phyloP scores from a whole-genome alignment of 495 filamentous ascomycete species.

The Pyrenopolyporus hunteri region DNA sequence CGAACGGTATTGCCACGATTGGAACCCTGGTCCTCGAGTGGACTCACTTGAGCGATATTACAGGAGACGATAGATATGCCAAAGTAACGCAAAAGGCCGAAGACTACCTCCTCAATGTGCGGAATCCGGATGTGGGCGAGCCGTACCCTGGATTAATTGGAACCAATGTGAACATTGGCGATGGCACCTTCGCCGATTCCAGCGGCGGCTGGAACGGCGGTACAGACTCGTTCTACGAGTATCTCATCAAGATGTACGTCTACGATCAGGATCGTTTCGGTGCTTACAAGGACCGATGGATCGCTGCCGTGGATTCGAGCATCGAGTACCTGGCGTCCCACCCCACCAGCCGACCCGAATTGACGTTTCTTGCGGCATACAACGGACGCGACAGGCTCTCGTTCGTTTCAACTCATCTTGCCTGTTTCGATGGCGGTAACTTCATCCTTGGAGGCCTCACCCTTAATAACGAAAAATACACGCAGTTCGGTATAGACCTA shows the following conservation, averaged over 20 bases:
- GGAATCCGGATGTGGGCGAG: conserved; percentile 62
- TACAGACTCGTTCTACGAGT: conserved; percentile 87
- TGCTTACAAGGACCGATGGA: conserved; percentile 74
- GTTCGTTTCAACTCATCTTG: conserved; percentile 67
- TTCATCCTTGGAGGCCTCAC: conserved; percentile 85
- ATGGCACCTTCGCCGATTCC: conserved; percentile 70
- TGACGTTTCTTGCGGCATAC: conserved; percentile 77
- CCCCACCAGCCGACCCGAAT: conserved; percentile 68
- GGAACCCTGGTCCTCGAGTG: conserved; percentile 84
- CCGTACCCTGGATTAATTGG: conserved; percentile 83
- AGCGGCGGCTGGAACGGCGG: conserved; percentile 81
- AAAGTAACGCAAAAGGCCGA: conserved; percentile 71
- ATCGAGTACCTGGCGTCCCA: conserved; percentile 76
- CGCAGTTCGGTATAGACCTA: conserved; percentile 76
- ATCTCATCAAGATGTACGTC: conserved; percentile 91
- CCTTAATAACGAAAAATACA: conserved; percentile 66
- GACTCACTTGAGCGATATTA: conserved; percentile 81
- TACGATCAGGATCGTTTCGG: conserved; percentile 73
- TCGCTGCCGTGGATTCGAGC: conserved; percentile 75
- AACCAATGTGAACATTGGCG: conserved; percentile 65
- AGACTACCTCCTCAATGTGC: conserved; percentile 71
- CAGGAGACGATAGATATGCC: conserved; percentile 69
- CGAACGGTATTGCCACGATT: conserved; percentile 73
- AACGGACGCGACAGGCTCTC: conserved; percentile 49
- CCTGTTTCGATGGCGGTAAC: conserved; percentile 87